Base-by-base conservation (phyloP, 441 rosid species). In the Populus hybrid region DNA sequence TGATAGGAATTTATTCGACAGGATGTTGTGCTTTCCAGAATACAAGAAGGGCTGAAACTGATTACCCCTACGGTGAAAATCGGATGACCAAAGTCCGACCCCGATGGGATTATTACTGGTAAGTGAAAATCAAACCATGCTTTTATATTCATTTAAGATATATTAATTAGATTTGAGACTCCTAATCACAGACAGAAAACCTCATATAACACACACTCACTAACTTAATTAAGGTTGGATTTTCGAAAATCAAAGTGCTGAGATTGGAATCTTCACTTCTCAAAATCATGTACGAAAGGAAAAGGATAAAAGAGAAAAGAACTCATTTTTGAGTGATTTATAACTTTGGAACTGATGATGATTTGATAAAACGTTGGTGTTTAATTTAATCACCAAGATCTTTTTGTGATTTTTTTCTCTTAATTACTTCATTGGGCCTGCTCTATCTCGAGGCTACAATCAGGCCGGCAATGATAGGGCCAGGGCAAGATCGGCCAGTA, bases 11-110 rank as follows among this genome's bases (percentile, higher is more conserved):
- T 40, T 95, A 89, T 70, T 89, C 89, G 0, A 82, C 92, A 40
- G 99, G 98, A 5, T 93, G 98, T 30, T 95, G 98, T 67, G 98
- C 99, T 54, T 91, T 88, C 81, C 88, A 80, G 71, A 95, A 93
- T 76, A 83, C 94, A 0, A 88, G 81, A 80, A 85, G 93, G 76
- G 89, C 93, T 61, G 86, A 92, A 79, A 83, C 89, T 14, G 91
- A 89, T 74, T 87, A 90, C 76, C 97, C 92, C 20, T 88, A 89
- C 34, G 97, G 97, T 6, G 87, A 79, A 18, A 91, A 92, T 80
- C 84, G 91, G 84, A 92, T 91, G 96, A 80, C 85, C 87, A 95
- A 95, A 82, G 82, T 86, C 81, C 87, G 91, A 73, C 97, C 98
- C 26, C 85, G 95, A 77, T 88, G 95, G 98, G 98, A 90, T 83